Base-by-base conservation (phyloP, 495 filamentous ascomycete species). In the Cudoniella acicularis region DNA sequence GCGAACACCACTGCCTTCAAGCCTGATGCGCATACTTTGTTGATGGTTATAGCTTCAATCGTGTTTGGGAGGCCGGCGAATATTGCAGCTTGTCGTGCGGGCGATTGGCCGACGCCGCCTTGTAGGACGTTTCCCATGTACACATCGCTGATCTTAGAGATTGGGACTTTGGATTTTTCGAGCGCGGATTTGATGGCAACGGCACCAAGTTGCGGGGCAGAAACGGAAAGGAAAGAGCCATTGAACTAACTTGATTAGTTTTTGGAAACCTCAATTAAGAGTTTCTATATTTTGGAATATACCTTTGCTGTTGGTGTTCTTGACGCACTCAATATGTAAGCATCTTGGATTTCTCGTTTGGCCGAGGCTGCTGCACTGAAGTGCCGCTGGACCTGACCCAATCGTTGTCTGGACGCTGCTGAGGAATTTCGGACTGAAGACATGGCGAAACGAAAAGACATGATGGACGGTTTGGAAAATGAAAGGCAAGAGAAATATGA, bases 91-190 rank as follows among this genome's bases (percentile, higher is more conserved):
- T 98, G 94, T 26, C 94, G 87, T 18, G 94, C 92, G 1, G 94
- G 94, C 1, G 94, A 83, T 71, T 98, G 94, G 27, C 94, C 94
- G 17, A 91, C 79, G 45, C 79, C 79, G 16, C 81, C 93, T 71
- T 91, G 86, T 18, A 97, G 80, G n/a, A 97, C 94, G 73, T 97
- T 93, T 67, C 94, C 94, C 89, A 97, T 96, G 75, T 97, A 97
- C 1, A 96, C 87, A 79, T 94, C 87, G 26, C 85, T 87, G 64
- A 97, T 88, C 67, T 87, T 85, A 24, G 85, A 81, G 18, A 83
- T 67, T 3, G 93, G 91, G 21, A 97, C 76, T 42, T 82, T 83
- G 20, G 91, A 94, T 66, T 93, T 95, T 63, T 82, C 77, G 46
- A 98, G 70, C 45, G 93, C 94, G 20, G 91, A 87, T 68, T 89